Base-by-base conservation (phyloP, 306 rosid genomes). In the Oemleria cerasiformis region DNA sequence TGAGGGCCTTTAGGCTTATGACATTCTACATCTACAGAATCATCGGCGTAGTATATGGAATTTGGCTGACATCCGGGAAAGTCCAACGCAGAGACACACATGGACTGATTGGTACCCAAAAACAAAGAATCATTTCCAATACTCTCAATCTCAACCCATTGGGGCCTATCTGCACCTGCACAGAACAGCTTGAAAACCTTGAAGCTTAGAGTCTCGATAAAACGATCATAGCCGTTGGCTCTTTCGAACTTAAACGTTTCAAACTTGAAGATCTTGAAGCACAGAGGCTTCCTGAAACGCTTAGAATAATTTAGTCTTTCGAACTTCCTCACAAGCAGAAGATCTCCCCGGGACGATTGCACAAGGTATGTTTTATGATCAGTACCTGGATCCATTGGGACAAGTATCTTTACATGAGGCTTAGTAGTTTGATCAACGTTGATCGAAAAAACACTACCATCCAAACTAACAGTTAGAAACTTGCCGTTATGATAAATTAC, bases 11-110 rank as follows among this genome's bases (percentile, higher is more conserved):
- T 8, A 16, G 11, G 41, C 25, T 45, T 47, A 23, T 65, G 42
- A 65, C 11, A 45, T 6, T 21, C 50, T 41, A 9, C n/a, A 42
- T 20, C 51, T 4, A 41, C 51, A 36, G 34, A 43, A n/a, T n/a
- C 45, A 5, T 50, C 72, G 4, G 5, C n/a, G 54, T 25, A 16
- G 45, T 44, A n/a, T 23, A 44, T 30, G 67, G 47, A 59, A 61
- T 59, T 72, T 0, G 39, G 48, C 5, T 30, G 44, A 62, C 67
- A 71, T 12, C 13, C 17, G 4, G 36, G 68, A 72, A 72, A 60
- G 42, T 72, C 49, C 48, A 6, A 72, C 12, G 66, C 48, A 9
- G 59, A 58, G 8, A 60, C 75, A n/a, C 65, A 70, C 7, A 42
- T 4, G 12, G 74, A 70, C 20, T 69, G 14, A 17, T 53, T 53